These are phyloP conservation scores for Nicotiana tabacum DNA, from an alignment of 257 asterid genomes.

Conservation along the genomic window DNA sequence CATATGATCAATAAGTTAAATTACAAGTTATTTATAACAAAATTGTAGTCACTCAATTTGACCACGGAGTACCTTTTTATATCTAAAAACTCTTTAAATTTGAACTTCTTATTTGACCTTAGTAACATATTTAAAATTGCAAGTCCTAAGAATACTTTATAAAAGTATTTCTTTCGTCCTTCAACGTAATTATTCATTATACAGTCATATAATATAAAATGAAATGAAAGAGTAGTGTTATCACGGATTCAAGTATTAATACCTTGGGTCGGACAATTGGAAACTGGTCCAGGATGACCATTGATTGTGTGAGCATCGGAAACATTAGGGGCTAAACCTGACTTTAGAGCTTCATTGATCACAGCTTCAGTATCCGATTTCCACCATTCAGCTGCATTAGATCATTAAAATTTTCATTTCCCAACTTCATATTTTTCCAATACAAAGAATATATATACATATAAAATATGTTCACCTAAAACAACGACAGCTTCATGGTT, in stretches of 20 bases:
- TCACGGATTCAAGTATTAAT: background rate
- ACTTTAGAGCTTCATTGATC: slow-evolving; percentile 58
- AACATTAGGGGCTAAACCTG: slow-evolving; percentile 82
- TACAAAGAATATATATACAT: background rate
- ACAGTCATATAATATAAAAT: background rate
- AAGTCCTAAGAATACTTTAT: background rate
- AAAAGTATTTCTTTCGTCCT: background rate
- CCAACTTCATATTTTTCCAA: background rate
- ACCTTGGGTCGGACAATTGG: slow-evolving; percentile 59
- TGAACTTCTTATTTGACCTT: background rate
- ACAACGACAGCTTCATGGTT: slow-evolving; percentile 66
- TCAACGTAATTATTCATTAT: background rate
- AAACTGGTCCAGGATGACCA: slow-evolving; percentile 61
- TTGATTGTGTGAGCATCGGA: slow-evolving; percentile 94
- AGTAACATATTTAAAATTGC: background rate
- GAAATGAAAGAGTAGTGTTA: accelerated
- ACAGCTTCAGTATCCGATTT: slow-evolving; percentile 83
- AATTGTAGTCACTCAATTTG: too few species aligned
- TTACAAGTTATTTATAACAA: background rate
- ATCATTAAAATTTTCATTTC: background rate
- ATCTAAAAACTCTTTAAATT: background rate
- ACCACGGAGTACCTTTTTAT: background rate
- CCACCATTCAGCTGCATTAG: slow-evolving; percentile 86
- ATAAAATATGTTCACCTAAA: slow-evolving; percentile 33
- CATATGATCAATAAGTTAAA: background rate